Base-by-base conservation (phyloP, 257 asterid genomes). In the Linderniella brevidens region DNA sequence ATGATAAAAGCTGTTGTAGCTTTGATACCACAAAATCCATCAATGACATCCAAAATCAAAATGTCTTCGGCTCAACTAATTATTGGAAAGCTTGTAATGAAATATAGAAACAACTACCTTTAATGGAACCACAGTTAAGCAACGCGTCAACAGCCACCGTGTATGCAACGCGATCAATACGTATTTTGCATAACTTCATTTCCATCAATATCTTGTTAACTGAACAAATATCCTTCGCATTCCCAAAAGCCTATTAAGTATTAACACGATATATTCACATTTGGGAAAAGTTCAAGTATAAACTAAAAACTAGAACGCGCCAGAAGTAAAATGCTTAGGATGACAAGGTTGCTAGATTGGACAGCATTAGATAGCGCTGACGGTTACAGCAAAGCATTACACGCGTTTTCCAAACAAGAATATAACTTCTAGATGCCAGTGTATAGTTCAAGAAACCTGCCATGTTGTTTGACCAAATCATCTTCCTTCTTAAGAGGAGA, bases 131-230 rank as follows among this genome's bases (percentile, higher is more conserved):
- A 56, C 80, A 78, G 19, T 62, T 70, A 46, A 78, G 70, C 41
- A 78, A 63, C 17, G 84, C 80, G 51, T 78, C 88, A 48, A 72
- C 52, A 48, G 59, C 68, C 11, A 64, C 67, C 40, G 80, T 71
- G 70, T 78, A 78, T 17, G 84, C 90, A 56, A 78, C 78, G 55
- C 90, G 90, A 52, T 78, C 90, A 4, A 78, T 67, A 51, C 43
- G 58, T 60, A 68, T 41, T 43, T 50, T 19, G 65, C 54, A 52
- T 50, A 74, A 64, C 58, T 75, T 78, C 80, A 78, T 72, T 64
- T 78, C 90, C 47, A 49, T 57, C 62, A 72, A 49, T 57, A 78
- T 61, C 69, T 62, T 67, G 40, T 63, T 50, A 13, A 72, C 61
- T 10, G 70, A 66, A 53, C 19, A 49, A 17, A 60, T 66, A 62